Evolutionary conservation across 441 rosid species (phyloP), one percentile per base, ranked within the genome.

Genomic region (Euphorbia celastroides): DNA sequence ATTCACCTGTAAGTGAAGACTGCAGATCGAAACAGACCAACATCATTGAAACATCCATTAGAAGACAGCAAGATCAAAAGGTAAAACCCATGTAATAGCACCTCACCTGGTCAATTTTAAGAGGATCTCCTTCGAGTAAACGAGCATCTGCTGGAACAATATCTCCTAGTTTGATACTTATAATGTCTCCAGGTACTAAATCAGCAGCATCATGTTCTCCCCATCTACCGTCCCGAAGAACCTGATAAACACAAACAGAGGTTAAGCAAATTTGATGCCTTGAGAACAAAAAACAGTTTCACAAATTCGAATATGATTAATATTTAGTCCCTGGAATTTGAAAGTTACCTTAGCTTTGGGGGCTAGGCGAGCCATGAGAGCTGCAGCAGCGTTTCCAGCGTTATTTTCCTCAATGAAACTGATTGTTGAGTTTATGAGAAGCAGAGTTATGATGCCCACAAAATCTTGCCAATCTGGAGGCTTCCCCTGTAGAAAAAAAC

Each of bases 381-480:
- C 98, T 66, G 98, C 97, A 6, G 97, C 98, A 4, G 96, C 98
- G 36, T 93, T 87, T 59, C 98, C 98, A 0, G 98, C 98, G 69
- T 93, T 93, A 76, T 93, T 93, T 71, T 93, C 98, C 80, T 93
- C 97, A 0, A 90, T 84, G 72, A 93, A 93, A 82, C 97, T 93
- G 72, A 93, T 93, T 34, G 98, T 93, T 19, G 98, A 93, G 74
- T 90, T 93, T 27, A 93, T 90, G 58, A 93, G 0, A 67, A 93
- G 96, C 52, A 90, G 86, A 26, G 94, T 88, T 32, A 93, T 88
- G 64, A 92, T 87, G 68, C 98, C 98, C 61, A 92, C 91, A 64
- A 92, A 92, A 64, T 90, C 98, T 80, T 93, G 98, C 98, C 98
- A 93, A 73, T 93, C 98, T 25, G 98, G 98, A 52, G 98, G 98